Evolutionary conservation across 1,139 yeast species (phyloP).

Genomic region (Citeromyces hawaiiensis): DNA sequence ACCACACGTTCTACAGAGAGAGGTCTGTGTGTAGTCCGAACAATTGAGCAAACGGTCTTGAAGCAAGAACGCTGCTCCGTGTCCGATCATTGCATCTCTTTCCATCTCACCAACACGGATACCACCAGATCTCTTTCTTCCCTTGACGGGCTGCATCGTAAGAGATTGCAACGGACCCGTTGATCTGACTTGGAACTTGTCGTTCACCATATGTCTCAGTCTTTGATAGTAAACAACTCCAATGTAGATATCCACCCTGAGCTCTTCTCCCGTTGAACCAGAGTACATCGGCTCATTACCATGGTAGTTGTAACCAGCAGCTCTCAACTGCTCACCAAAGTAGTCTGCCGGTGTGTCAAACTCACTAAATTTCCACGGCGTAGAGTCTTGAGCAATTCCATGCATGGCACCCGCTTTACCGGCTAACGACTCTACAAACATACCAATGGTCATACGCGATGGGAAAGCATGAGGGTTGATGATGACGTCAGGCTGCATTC

Average conservation of each 20-base stretch:
- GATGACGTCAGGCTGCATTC: conserved; percentile 94
- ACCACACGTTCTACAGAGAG: conserved; percentile 89
- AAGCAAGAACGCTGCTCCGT: conserved; percentile 91
- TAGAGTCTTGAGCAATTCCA: conserved; percentile 94
- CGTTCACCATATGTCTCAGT: conserved; percentile 98
- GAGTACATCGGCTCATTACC: conserved; percentile 99
- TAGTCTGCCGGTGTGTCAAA: conserved; percentile 93
- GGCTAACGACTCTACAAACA: conserved; percentile 96
- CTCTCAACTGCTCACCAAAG: conserved; percentile 82
- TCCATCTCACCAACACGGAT: conserved; percentile 99
- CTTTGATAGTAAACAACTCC: conserved; percentile 98
- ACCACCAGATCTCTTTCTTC: conserved; percentile 99
- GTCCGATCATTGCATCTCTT: conserved; percentile 97
- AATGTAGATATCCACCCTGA: conserved; percentile 87
- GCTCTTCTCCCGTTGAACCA: conserved; percentile 97
- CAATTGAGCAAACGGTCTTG: conserved; percentile 94
- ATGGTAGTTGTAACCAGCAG: conserved; percentile 91
- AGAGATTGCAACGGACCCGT: conserved; percentile 96
- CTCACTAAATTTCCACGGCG: conserved; percentile 93
- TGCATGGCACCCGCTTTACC: conserved; percentile 98
- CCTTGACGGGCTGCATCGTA: conserved; percentile 99
- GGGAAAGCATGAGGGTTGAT: conserved; percentile 99
- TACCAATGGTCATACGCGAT: conserved; percentile 99
- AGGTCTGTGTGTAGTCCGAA: conserved; percentile 87
- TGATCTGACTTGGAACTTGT: conserved; percentile 97